Base-by-base conservation (phyloP, 306 rosid genomes). In the Quercus suber region DNA sequence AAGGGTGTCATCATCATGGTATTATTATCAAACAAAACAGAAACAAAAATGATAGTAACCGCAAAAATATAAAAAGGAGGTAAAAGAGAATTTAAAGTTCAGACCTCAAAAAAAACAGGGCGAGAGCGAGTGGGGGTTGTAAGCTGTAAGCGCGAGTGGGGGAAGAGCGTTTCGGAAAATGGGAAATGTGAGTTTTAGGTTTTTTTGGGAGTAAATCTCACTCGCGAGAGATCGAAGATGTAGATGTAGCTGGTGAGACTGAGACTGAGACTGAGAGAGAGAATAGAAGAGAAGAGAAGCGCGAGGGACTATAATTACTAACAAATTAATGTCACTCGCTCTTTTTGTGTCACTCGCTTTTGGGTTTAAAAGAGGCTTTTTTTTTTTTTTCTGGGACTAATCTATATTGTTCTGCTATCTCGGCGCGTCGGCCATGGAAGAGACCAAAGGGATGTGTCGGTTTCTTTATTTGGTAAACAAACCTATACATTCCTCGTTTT, bases 301-400 rank as follows among this genome's bases (percentile, higher is more conserved):
- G 45, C 11, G 12, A 41, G 45, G 45, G 45, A 41, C 45, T 41
- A 41, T 7, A 41, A 41, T 41, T 41, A 41, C 0, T 8, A 37
- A 37, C 7, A 37, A 37, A 37, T 37, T 41, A 8, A 41, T 0
- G 45, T 8, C 45, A 41, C 45, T 41, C 45, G 71, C 78, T 83
- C 71, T 79, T 83, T 84, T 67, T 81, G 72, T 57, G 55, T 19
- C 84, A 55, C 83, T 71, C 83, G 76, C 83, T 65, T 41, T 41
- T 41, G 45, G 45, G 45, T 41, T 41, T 41, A 41, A 41, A n/a
- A 13, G 21, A 8, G n/a, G 43, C 27, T 27, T 51, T 5, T 55
- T 67, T 49, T 13, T 6, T 6, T 35, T 41, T 41, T 41, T 41
- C 45, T 41, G 45, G 7, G 70, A 7, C 18, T 49, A 49, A 49